Percentiles rank a stretch among this genome's conserved stretches.
Evolutionary conservation across 768 basidiomycete species (phyloP).

Genomic region (Paxillus ammoniavirescens): DNA sequence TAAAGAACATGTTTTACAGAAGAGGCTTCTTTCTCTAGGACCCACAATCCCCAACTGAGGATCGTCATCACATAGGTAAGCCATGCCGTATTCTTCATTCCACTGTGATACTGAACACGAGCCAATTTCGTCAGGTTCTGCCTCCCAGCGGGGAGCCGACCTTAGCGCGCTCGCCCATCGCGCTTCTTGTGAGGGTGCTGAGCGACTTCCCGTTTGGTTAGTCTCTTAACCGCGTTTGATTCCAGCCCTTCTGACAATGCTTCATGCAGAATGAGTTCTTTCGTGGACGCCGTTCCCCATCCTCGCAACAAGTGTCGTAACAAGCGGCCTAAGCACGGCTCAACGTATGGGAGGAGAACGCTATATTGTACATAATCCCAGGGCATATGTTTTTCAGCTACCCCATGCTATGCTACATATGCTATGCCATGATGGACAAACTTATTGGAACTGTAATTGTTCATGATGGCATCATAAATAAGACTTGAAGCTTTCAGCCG

Average conservation of each 20-base stretch:
- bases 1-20: conserved; percentile 25
- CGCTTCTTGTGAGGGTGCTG: conserved; percentile 66
- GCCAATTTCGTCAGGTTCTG: conserved; percentile 22
- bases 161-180: conserved; percentile 66
- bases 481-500: too few species aligned
- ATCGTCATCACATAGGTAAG: conserved; percentile 31
- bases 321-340: conserved; percentile 73
- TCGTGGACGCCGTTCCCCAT: conserved; percentile 58
- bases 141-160: conserved; percentile 46
- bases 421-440: too few species aligned
- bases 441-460: too few species aligned
- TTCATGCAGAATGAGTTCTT: conserved; percentile 26
- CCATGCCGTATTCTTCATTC: conserved; percentile 20
- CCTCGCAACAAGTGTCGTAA: conserved; percentile 73
- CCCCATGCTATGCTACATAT: too few species aligned
- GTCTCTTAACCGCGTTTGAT: conserved; percentile 11
- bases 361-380: conserved; percentile 15
- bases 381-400: conserved; percentile 8
- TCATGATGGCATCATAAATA: too few species aligned
- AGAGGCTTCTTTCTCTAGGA: conserved; percentile 22
- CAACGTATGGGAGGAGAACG: conserved; percentile 56
- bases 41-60: conserved; percentile 32
- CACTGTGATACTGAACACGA: conserved; percentile 7
- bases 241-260: conserved; percentile 10
- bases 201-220: conserved; percentile 56